A percentile compares a stretch with the other conserved stretches of the same genome.
Conservation (phyloP, 176 grass and related monocot species). For the Avena sativa region DNA sequence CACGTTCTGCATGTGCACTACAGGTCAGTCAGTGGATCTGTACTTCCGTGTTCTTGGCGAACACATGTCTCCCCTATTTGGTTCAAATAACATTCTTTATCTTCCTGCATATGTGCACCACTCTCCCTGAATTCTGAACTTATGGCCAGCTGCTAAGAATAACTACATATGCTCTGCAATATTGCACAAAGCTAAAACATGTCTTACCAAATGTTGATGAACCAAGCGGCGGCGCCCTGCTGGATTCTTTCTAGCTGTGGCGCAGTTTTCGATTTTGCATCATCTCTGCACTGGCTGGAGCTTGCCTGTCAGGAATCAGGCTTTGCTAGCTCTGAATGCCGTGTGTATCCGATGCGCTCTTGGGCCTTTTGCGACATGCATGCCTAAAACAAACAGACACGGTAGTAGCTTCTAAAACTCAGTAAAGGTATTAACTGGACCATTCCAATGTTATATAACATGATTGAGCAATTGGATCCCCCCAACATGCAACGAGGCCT, state of each 20-base stretch:
- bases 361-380: neutral
- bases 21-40: slow-evolving; percentile 23
- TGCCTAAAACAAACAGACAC: neutral
- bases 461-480: neutral
- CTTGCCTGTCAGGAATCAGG: slow-evolving; percentile 39
- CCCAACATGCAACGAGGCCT: neutral
- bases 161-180: neutral
- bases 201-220: slow-evolving; percentile 11
- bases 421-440: slow-evolving; percentile 42
- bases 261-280: slow-evolving; percentile 44
- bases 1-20: slow-evolving; percentile 47
- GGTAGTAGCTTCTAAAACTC: slow-evolving; percentile 8
- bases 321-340: slow-evolving; percentile 27
- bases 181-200: neutral
- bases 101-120: slow-evolving; percentile 20
- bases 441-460: slow-evolving; percentile 1
- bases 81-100: slow-evolving; percentile 27
- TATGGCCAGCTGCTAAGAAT: neutral
- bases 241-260: slow-evolving; percentile 49
- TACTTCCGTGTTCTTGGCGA: neutral
- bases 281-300: slow-evolving; percentile 15
- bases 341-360: slow-evolving; percentile 47
- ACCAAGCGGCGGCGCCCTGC: neutral
- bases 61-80: neutral
- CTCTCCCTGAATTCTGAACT: neutral